Percentiles rank a stretch among this genome's conserved stretches.
Evolutionary conservation across 345 rosid species (phyloP).

Genomic region (Rhodomyrtus tomentosa): DNA sequence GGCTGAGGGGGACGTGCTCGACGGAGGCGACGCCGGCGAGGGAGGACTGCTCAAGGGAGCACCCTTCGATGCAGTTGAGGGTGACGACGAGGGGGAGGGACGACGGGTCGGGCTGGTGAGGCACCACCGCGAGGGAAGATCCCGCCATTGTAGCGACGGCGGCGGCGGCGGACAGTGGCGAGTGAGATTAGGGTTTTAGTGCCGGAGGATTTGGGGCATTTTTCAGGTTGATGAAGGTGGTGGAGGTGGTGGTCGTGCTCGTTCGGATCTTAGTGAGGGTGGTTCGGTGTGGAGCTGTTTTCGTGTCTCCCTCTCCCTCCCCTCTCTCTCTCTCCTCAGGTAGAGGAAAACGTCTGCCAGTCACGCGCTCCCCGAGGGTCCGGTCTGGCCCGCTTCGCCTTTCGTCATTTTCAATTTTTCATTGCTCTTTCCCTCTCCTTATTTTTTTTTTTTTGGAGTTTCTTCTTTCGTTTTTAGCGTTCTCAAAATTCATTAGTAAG

Average conservation of each 20-base stretch:
- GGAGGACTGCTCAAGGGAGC: slow-evolving; percentile 66
- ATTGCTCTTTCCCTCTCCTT: too few relatives aligned
- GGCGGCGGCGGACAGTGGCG: slow-evolving; percentile 8
- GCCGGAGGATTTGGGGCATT: neutral
- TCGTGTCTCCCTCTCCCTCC: neutral
- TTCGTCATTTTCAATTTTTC: neutral
- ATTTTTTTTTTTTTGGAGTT: neutral
- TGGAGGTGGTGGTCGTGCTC: neutral
- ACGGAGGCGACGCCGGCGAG: slow-evolving; percentile 72
- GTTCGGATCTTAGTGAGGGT: neutral
- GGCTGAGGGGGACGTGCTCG: slow-evolving; percentile 91
- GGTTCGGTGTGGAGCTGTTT: neutral
- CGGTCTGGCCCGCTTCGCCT: neutral
- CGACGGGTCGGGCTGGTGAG: slow-evolving; percentile 28
- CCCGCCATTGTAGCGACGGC: slow-evolving; percentile 6
- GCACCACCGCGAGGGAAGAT: slow-evolving; percentile 39
- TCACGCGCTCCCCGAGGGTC: neutral
- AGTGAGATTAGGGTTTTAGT: slow-evolving; percentile 4
- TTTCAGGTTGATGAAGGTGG: neutral
- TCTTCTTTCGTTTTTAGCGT: neutral
- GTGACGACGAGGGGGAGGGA: slow-evolving; percentile 58
- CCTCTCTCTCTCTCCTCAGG: neutral
- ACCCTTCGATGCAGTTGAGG: slow-evolving; percentile 92
- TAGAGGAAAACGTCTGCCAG: neutral
- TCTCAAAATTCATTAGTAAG: neutral